Percentiles rank a stretch among this genome's conserved stretches.
These are phyloP conservation scores for Nectriaceae sp. DNA, from an alignment of 2,329 filamentous ascomycete species.

Conservation along the genomic window DNA sequence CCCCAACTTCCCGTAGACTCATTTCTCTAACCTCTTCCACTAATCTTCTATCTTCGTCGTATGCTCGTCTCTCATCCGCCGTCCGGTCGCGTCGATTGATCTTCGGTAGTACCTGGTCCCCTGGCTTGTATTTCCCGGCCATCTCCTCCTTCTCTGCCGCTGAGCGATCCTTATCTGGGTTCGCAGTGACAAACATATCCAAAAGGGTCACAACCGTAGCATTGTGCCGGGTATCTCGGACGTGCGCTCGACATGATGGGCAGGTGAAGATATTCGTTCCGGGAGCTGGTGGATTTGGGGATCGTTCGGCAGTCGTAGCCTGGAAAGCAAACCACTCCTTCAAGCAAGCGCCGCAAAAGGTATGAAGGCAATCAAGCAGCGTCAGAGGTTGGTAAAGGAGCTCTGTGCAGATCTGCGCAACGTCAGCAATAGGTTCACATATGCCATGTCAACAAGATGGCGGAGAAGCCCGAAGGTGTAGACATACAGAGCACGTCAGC, in stretches of 20 bases:
- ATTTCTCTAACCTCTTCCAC: constrained; percentile 71
- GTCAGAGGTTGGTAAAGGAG: constrained; percentile 89
- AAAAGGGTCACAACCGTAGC: constrained; percentile 86
- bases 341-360: constrained; percentile 91
- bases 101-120: constrained; percentile 76
- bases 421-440: constrained; percentile 15
- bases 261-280: constrained; percentile 72
- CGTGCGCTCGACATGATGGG: constrained; percentile 84
- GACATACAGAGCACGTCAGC: constrained; percentile 82
- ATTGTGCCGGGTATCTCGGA: constrained; percentile 87
- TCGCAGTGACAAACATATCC: constrained; percentile 81
- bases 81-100: constrained; percentile 53
- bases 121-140: constrained; percentile 73
- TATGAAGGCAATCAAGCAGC: constrained; percentile 90
- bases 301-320: constrained; percentile 57
- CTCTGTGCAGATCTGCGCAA: constrained; percentile 86
- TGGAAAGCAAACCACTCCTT: constrained; percentile 96
- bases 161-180: constrained; percentile 73
- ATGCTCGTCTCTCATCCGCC: constrained; percentile 53
- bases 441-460: constrained; percentile 1
- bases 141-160: constrained; percentile 76
- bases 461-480: constrained; percentile 13
- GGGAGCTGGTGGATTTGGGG: constrained; percentile 50
- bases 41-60: constrained; percentile 69
- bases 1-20: constrained; percentile 70